Base-by-base conservation (phyloP, 2,329 filamentous ascomycete species). In the Aureobasidium pullulans region DNA sequence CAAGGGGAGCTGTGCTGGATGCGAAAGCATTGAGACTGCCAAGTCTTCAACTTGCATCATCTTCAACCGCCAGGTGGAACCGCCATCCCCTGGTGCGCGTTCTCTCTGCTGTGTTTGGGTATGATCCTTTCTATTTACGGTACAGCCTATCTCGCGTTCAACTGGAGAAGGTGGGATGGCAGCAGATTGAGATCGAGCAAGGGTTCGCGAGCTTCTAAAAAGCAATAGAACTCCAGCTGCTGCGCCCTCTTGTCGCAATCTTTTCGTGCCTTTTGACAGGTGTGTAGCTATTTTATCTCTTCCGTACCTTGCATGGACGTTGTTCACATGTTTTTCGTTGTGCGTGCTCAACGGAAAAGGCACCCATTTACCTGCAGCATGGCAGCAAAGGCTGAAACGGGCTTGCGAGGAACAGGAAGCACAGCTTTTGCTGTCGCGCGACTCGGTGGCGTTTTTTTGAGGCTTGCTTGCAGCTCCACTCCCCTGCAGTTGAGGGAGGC, bases 21-120 rank as follows among this genome's bases (percentile, higher is more conserved):
- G 49, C 19, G 37, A 47, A 47, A 47, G 42, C 53, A 57, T 57
- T 57, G 53, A 34, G 53, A 57, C 43, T 39, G 53, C 53, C 53
- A 57, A 57, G 53, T 9, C 15, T 13, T 29, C 42, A 19, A 15
- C 52, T 57, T 57, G 53, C 53, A 57, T 57, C 53, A 57, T 57
- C 34, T 46, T 47, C 53, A 57, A 47, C 53, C 53, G 53, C 37
- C 34, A 39, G 53, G 53, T 57, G 53, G 53, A 16, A 37, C 53
- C 40, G 23, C 16, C 39, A 16, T 47, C 53, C 42, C 53, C 34
- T 57, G 52, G 13, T 56, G 39, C 42, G 39, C 39, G 37, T 53
- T 52, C 48, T 40, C 19, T 52, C 9, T 40, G 49, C 36, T 50
- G n/a, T 50, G 28, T 34, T 48, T 8, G n/a, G 36, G 34, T 37